Evolutionary conservation across 805 yeast species (phyloP), one percentile per base, ranked within the genome.

Genomic region (Metschnikowia dekortorum): DNA sequence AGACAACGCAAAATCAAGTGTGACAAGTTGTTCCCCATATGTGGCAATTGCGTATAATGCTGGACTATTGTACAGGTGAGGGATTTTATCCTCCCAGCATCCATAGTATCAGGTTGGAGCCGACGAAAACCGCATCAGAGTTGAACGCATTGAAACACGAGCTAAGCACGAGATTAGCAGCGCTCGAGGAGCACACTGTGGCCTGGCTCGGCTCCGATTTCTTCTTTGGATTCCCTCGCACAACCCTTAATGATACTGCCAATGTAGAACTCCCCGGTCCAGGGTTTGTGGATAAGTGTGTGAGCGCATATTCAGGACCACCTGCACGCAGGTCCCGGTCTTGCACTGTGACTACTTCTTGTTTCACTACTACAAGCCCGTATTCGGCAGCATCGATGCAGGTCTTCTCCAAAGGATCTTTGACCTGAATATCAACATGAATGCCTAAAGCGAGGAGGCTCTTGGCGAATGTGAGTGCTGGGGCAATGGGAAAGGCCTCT

Each of bases 61-160:
- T 50, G 14, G 59, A 55, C 29, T 53, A 54, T 1, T 46, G 34
- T n/a, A 52, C 60, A 3, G 61, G 60, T 4, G 57, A 58, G 14
- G 30, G 40, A 8, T 48, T 57, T 10, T 53, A 54, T 36, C 42
- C 58, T 16, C 39, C 52, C 18, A 54, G 51, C 28, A 46, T 57
- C 9, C 44, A 43, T 14, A 52, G 44, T 18, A 39, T 57, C 30
- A 53, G 58, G 22, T 3, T 39, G 6, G 37, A 52, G 26, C 48
- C 7, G 41, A 37, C 9, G 47, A 50, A 37, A 34, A 53, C 16
- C 16, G 10, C 47, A 11, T 39, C 47, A 6, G 55, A 57, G 35
- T 26, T 51, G 30, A 37, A 49, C 11, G 43, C 46, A 3, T 22
- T 46, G 36, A 44, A 44, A 38, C 37, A 14, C 36, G 44, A 41